These are phyloP conservation scores for Aegilops speltoides DNA, from an alignment of 176 grass and related monocot species.

Conservation along the genomic window DNA sequence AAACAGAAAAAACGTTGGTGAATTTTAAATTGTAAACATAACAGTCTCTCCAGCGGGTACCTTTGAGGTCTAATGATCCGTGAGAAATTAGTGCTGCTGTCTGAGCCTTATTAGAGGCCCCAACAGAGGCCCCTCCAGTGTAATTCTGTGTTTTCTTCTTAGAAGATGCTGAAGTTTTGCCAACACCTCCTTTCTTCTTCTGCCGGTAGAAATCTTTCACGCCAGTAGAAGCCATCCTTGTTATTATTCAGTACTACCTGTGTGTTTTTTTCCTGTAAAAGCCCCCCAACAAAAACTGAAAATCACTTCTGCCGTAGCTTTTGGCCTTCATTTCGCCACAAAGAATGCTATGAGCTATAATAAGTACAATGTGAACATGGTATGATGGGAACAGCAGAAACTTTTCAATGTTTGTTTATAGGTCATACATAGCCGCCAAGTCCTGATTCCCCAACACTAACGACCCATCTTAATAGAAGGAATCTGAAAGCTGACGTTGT, in stretches of 20 bases:
- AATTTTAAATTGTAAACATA: neutral
- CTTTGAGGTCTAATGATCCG: conserved; percentile 39
- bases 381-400: neutral
- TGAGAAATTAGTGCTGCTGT: conserved; percentile 40
- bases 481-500: neutral
- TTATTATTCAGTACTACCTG: conserved; percentile 1
- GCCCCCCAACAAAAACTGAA: neutral
- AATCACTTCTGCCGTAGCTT: neutral
- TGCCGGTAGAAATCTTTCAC: conserved; percentile 54
- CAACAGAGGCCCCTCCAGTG: conserved; percentile 34
- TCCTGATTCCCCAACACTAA: neutral
- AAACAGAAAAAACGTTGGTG: neutral
- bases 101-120: conserved; percentile 29
- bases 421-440: neutral
- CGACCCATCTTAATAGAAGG: neutral
- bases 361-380: neutral
- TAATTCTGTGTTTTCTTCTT: conserved; percentile 48
- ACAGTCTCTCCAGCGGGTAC: neutral
- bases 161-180: conserved; percentile 30
- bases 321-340: neutral
- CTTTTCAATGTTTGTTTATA: neutral
- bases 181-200: conserved; percentile 50
- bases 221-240: conserved; percentile 43
- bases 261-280: neutral
- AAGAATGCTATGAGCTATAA: neutral